Base-by-base conservation (phyloP, 805 yeast species). In the Kuraishia piskuri region DNA sequence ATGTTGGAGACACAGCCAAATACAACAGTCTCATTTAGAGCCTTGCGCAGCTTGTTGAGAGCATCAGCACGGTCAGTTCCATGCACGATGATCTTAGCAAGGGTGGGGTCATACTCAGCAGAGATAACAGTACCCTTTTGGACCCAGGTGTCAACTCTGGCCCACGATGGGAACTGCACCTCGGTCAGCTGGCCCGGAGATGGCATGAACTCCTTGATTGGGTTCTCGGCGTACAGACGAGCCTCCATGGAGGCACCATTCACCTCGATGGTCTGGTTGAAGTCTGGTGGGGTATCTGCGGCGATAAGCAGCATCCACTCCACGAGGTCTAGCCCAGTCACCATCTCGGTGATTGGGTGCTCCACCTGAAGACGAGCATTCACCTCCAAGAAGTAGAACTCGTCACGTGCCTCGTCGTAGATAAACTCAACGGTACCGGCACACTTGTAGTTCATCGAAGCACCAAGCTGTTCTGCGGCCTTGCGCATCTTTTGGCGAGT, bases 391-490 rank as follows among this genome's bases (percentile, higher is more conserved):
- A 92, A 92, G 74, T 92, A 92, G 68, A 92, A 94, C 66, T 86
- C 94, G 66, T 91, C 92, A 61, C 96, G 75, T 53, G 69, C 76
- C 63, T 86, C 86, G 66, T 94, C 98, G 65, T 88, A 92, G 62
- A 92, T 91, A 67, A 84, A 92, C 71, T 92, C 99, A 61, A 94
- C 96, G 6, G 99, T 92, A 68, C 98, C 99, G 46, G 98, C 99
- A 71, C 96, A 84, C 71, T 89, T 90, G 73, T 94, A 92, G 61
- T 88, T 84, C 85, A 94, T 82, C 23, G 86, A 73, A 1, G 90
- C 72, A 49, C 86, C 97, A 57, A 92, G 75, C 52, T 83, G 84
- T 68, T 88, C 96, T 47, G 97, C 89, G 47, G 97, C 92, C 52
- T 75, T 73, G 70, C 91, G 82, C 86, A 92, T 83, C 52, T 74